Evolutionary conservation across 2,329 filamentous ascomycete species (phyloP).

Genomic region (Epichloe uncinata): DNA sequence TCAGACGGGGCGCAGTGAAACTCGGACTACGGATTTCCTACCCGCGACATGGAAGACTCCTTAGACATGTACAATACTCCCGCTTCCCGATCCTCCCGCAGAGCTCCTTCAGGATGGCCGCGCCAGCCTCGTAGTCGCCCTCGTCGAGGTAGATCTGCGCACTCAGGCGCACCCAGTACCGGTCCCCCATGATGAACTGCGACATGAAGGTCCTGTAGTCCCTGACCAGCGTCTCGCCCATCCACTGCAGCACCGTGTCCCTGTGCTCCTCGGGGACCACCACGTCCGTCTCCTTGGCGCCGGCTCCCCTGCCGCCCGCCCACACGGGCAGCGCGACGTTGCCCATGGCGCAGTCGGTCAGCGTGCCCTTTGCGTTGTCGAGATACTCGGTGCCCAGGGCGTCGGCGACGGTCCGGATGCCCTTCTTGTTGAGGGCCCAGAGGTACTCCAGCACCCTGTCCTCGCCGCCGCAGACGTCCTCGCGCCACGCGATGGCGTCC

Average conservation of each 20-base stretch:
- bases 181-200: slow-evolving; percentile 44
- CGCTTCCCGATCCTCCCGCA: slow-evolving; percentile 26
- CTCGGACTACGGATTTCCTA: too few relatives aligned
- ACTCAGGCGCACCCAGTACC: slow-evolving; percentile 60
- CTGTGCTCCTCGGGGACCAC: slow-evolving; percentile 19
- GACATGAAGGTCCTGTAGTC: slow-evolving; percentile 63
- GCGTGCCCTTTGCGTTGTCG: slow-evolving; percentile 47
- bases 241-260: slow-evolving; percentile 37
- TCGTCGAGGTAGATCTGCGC: slow-evolving; percentile 76
- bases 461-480: slow-evolving; percentile 60
- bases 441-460: slow-evolving; percentile 52
- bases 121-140: slow-evolving; percentile 63
- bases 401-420: slow-evolving; percentile 45
- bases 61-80: slow-evolving; percentile 13
- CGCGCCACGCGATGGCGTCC: slow-evolving; percentile 58
- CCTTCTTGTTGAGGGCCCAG: slow-evolving; percentile 47
- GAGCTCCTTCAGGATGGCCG: slow-evolving; percentile 38
- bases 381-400: slow-evolving; percentile 58
- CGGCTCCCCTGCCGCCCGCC: slow-evolving; percentile 13
- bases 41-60: too few relatives aligned
- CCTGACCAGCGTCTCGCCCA: slow-evolving; percentile 36
- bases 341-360: slow-evolving; percentile 55
- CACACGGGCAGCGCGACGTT: slow-evolving; percentile 62
- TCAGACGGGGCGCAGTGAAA: too few relatives aligned
- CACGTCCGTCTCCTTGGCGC: slow-evolving; percentile 15